phyloP scores from a whole-genome alignment of 768 basidiomycete species.

The Phlegmacium glaucopus region DNA sequence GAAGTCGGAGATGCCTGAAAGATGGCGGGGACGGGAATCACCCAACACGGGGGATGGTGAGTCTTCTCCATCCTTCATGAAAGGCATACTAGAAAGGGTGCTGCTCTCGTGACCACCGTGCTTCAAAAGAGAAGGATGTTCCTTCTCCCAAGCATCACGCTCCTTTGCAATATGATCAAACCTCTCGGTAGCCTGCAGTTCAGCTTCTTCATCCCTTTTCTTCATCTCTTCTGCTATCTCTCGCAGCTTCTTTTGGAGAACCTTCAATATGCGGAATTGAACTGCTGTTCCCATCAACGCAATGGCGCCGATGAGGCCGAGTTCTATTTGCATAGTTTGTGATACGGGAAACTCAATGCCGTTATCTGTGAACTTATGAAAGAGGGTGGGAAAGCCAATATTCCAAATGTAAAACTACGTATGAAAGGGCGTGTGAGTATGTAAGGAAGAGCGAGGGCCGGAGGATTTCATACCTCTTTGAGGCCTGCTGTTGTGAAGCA shows the following conservation, averaged over 20 bases:
- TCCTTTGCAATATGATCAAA: slow-evolving; percentile 66
- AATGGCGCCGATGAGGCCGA: slow-evolving; percentile 83
- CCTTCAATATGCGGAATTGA: slow-evolving; percentile 80
- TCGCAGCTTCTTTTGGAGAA: slow-evolving; percentile 73
- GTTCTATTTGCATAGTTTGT: slow-evolving; percentile 90
- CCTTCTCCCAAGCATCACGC: slow-evolving; percentile 82
- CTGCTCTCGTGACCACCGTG: slow-evolving; percentile 64
- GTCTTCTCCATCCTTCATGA: slow-evolving; percentile 63
- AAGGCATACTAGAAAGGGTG: slow-evolving; percentile 52
- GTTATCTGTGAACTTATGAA: slow-evolving; percentile 68
- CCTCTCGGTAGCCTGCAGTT: slow-evolving; percentile 66
- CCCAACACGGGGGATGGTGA: slow-evolving; percentile 46
- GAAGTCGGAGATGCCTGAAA: slow-evolving; percentile 74
- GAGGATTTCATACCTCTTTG: slow-evolving; percentile 68
- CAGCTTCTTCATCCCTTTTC: slow-evolving; percentile 71
- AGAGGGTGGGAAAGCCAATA: slow-evolving; percentile 78
- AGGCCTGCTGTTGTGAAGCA: slow-evolving; percentile 90
- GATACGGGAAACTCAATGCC: slow-evolving; percentile 78
- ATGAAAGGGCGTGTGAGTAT: slow-evolving; percentile 5
- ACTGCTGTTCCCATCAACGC: slow-evolving; percentile 86
- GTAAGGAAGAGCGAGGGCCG: slow-evolving; percentile 3
- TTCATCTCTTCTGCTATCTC: slow-evolving; percentile 78
- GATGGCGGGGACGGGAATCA: slow-evolving; percentile 52
- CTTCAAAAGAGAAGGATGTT: slow-evolving; percentile 64
- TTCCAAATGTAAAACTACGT: slow-evolving; percentile 95